These are phyloP conservation scores for Fusarium circinatum DNA, from an alignment of 2,329 filamentous ascomycete genomes.

Conservation along the genomic window DNA sequence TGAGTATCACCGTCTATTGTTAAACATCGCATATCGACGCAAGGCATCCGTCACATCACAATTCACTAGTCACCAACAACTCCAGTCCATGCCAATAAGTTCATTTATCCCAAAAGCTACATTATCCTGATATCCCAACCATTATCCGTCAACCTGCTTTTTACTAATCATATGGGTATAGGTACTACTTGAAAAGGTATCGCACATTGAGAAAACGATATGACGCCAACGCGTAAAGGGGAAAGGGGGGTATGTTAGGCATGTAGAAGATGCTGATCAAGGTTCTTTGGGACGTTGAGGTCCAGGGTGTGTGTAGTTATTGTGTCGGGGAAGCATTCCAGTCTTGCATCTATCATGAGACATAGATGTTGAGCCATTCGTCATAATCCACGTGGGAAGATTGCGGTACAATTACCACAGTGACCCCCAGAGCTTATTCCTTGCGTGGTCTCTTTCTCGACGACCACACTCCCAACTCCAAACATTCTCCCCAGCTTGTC, in stretches of 20 bases:
- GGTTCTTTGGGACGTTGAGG: constrained; percentile 5
- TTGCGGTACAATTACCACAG: constrained; percentile 4
- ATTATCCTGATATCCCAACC: constrained; percentile 14
- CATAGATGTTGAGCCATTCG: constrained; percentile 15
- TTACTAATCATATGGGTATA: constrained; percentile 45
- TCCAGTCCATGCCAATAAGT: constrained; percentile 3
- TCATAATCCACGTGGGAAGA: constrained; percentile 13
- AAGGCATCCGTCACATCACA: background rate
- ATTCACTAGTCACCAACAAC: background rate
- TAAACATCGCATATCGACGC: background rate
- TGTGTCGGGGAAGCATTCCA: constrained; percentile 11
- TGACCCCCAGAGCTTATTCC: constrained; percentile 5
- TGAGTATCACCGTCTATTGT: background rate
- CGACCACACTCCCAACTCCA: constrained; percentile 88
- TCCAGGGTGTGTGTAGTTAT: background rate
- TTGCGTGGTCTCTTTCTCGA: constrained; percentile 72
- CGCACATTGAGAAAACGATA: constrained; percentile 86
- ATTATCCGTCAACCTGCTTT: constrained; percentile 18
- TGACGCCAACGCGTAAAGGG: constrained; percentile 55
- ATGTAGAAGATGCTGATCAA: constrained; percentile 9
- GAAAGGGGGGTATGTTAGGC: constrained; percentile 4
- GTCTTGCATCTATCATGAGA: constrained; percentile 19
- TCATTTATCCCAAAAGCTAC: constrained; percentile 14
- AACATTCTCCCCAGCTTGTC: constrained; percentile 84
- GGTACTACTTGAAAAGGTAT: constrained; percentile 84